Base-by-base conservation (phyloP, 2,329 filamentous ascomycete species). In the Exophiala aquamarina region DNA sequence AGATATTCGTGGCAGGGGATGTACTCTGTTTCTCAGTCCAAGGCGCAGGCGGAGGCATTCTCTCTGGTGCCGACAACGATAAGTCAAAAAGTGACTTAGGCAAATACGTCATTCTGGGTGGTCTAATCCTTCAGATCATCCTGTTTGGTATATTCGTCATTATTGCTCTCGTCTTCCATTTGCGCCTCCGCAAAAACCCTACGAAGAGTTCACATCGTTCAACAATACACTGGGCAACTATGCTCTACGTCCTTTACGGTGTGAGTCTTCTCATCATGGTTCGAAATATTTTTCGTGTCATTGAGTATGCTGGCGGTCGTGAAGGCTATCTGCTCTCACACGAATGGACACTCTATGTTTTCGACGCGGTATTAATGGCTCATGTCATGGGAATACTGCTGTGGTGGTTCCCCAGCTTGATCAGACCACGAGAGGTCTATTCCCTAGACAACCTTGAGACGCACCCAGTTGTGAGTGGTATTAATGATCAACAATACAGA, bases 141-240 rank as follows among this genome's bases (percentile, higher is more conserved):
- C 72, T 78, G 45, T 83, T 84, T 51, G 70, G 69, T 17, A 63
- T 82, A 28, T 85, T 84, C 57, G 62, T 78, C 28, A 46, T 72
- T 3, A 71, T 72, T 1, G 70, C 76, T 0, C 54, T 70, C 2
- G 49, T 76, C 1, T 81, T 82, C 63, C 73, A 83, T 52, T 41
- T 54, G 2, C 66, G 74, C 3, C 66, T 78, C n/a, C 49, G 39
- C 1, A 59, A 54, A 4, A 34, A 50, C 2, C 70, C 45, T 9
- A 49, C 41, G 14, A 7, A 6, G 5, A 10, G 3, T 13, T 14
- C 45, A 29, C 47, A 67, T 11, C 66, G 63, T 1, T 59, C 50
- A 14, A 44, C 39, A 0, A 46, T 61, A 8, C 41, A 43, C 18
- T 73, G 71, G 71, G 61, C 59, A 18, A 54, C 44, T 4, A 59